Percentiles rank a stretch among this genome's conserved stretches.
phyloP scores from a whole-genome alignment of 2,329 filamentous ascomycete species.

The Coniochaeta sp. region DNA sequence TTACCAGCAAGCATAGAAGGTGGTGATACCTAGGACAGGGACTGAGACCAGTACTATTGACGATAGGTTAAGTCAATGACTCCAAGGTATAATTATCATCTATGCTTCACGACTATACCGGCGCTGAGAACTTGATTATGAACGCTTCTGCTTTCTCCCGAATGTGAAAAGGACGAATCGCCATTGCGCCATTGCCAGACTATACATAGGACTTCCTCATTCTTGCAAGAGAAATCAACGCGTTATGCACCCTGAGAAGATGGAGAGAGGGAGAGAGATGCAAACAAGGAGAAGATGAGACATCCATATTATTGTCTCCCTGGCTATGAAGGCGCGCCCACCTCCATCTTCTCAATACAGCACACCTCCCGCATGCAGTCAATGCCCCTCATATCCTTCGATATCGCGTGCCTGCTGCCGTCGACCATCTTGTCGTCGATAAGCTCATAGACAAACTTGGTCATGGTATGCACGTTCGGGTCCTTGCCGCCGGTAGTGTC shows the following conservation, averaged over 20 bases:
- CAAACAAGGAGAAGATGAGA: neutral
- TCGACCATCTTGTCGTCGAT: slow-evolving; percentile 17
- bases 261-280: neutral
- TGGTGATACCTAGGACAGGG: no score
- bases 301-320: neutral
- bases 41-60: no score
- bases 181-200: no score
- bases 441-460: slow-evolving; percentile 18
- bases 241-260: neutral
- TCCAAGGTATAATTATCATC: no score
- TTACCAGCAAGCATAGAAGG: no score
- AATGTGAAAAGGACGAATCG: no score
- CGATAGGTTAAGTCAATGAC: no score
- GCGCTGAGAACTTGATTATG: no score
- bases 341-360: slow-evolving; percentile 17
- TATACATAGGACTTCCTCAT: no score
- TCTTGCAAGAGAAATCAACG: no score
- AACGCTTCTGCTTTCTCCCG: no score
- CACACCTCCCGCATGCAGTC: slow-evolving; percentile 23
- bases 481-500: slow-evolving; percentile 9
- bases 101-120: no score
- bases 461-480: slow-evolving; percentile 16
- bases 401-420: slow-evolving; percentile 13
- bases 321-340: neutral
- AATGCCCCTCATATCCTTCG: slow-evolving; percentile 16